phyloP scores from a whole-genome alignment of 306 rosid species.

The Senna tora region DNA sequence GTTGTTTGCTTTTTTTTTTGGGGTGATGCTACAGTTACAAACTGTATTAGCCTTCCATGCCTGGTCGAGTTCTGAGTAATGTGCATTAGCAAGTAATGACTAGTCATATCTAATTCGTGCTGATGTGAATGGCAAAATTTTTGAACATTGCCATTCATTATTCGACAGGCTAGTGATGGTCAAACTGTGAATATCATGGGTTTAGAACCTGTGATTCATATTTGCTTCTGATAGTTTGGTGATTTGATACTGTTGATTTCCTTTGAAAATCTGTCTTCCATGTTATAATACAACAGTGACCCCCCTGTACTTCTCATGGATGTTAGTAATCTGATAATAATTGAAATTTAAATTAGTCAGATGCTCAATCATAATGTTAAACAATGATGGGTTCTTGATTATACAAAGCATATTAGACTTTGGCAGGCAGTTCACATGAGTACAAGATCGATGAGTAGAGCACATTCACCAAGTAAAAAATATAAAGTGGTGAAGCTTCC shows the following conservation, averaged over 20 bases:
- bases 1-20: background rate
- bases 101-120: background rate
- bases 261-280: background rate
- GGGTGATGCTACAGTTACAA: background rate
- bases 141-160: background rate
- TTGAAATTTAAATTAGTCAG: slow-evolving; percentile 18
- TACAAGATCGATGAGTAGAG: slow-evolving; percentile 8
- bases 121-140: background rate
- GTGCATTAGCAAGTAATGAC: background rate
- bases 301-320: background rate
- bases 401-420: slow-evolving; percentile 1
- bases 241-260: background rate
- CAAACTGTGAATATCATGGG: background rate
- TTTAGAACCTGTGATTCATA: background rate
- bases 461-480: slow-evolving; percentile 20
- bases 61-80: slow-evolving; percentile 10
- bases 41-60: background rate
- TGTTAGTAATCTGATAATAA: background rate
- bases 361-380: slow-evolving; percentile 8
- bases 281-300: background rate
- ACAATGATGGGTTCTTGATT: background rate
- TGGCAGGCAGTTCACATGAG: slow-evolving; percentile 24
- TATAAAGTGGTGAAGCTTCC: background rate
- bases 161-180: background rate
- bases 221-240: background rate